Conservation (phyloP, 345 rosid species). For the Citrus australasica region DNA sequence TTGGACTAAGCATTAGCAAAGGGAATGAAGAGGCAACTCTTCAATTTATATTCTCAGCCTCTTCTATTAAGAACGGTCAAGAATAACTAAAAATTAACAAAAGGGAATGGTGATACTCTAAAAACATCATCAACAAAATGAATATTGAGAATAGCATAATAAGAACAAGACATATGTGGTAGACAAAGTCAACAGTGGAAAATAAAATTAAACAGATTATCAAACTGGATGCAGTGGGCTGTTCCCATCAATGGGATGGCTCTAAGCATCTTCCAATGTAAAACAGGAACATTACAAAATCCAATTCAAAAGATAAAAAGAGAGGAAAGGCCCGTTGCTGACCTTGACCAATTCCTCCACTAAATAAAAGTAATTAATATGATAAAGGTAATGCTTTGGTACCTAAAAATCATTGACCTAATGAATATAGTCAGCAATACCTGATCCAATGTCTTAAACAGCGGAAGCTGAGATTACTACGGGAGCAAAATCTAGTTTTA, state of each 20-base stretch:
- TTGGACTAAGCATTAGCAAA: not conserved
- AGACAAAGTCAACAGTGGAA: not conserved
- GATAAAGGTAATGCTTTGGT: not conserved
- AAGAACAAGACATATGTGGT: not conserved
- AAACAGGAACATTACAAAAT: not conserved
- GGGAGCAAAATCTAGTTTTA: not conserved
- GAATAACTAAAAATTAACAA: not conserved
- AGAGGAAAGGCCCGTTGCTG: not conserved
- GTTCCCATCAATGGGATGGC: not conserved
- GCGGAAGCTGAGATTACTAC: not conserved
- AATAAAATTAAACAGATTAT: not conserved
- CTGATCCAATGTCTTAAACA: not conserved
- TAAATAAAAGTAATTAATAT: not conserved
- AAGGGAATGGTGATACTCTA: not conserved
- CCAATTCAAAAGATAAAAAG: not conserved
- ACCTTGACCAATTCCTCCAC: not conserved
- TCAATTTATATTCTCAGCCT: not conserved
- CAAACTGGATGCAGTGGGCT: not conserved
- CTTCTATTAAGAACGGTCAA: not conserved
- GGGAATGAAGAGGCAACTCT: not conserved
- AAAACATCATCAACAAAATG: not conserved
- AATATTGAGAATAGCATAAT: not conserved
- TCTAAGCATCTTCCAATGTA: not conserved
- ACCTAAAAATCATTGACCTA: constrained; percentile 4
- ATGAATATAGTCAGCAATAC: constrained; percentile 1